A percentile compares a stretch with the other conserved stretches of the same genome.
Conservation (phyloP, 345 rosid species). For the Hibiscus trionum region DNA sequence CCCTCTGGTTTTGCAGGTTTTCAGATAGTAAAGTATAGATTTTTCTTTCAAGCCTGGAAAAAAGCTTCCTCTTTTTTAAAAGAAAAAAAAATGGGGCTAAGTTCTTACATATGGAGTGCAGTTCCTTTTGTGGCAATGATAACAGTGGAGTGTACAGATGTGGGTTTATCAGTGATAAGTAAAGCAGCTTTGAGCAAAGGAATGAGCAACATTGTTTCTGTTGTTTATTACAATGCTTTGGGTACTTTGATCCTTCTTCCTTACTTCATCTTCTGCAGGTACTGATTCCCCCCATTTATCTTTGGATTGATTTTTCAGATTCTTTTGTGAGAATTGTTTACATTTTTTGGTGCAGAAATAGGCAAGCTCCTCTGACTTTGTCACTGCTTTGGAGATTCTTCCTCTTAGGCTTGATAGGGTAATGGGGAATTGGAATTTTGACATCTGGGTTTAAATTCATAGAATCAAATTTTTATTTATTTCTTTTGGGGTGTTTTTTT, state of each 20-base stretch:
- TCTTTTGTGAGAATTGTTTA: neutral
- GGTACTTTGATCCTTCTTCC: conserved; percentile 40
- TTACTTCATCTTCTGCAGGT: conserved; percentile 33
- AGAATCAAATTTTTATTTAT: too few species aligned
- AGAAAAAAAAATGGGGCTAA: conserved; percentile 15
- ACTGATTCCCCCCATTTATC: neutral
- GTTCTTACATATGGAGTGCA: conserved; percentile 1
- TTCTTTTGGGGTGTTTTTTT: neutral
- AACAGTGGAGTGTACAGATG: conserved; percentile 35
- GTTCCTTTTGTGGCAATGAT: conserved; percentile 39
- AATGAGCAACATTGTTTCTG: conserved; percentile 45
- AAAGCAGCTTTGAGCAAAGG: conserved; percentile 47
- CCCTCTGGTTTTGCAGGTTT: neutral
- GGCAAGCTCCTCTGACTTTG: conserved; percentile 22
- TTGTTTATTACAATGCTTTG: conserved; percentile 42
- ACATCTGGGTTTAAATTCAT: neutral
- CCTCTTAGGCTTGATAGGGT: conserved; percentile 37
- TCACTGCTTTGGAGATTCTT: conserved; percentile 27
- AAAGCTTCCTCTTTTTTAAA: neutral
- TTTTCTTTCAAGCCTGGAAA: conserved; percentile 11
- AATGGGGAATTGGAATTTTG: neutral
- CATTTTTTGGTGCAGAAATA: conserved; percentile 20
- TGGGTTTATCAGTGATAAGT: conserved; percentile 27
- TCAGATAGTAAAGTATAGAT: too few species aligned
- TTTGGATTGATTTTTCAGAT: neutral